Evolutionary conservation across 805 yeast genomes (phyloP), one percentile per base, ranked within the genome.

Genomic region (Teunomyces kruisii): DNA sequence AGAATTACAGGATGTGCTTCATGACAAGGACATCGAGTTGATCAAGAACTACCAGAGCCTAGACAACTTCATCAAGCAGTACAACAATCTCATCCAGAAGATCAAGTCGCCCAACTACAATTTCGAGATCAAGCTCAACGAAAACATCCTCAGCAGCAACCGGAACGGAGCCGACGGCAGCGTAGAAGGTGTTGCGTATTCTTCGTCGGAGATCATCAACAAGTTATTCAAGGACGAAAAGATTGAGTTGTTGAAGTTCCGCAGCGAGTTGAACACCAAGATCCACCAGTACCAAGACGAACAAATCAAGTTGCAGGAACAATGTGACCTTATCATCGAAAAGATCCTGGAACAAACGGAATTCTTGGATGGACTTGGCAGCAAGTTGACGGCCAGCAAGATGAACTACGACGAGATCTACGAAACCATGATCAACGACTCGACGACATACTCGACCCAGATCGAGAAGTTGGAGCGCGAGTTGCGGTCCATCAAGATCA

Each of bases 391-490:
- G 0, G 74, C 78, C 15, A 64, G 70, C 22, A 81, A 80, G 54
- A 65, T 76, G 15, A 73, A 72, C 26, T 79, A 78, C 48, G 87
- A 83, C 39, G 80, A 78, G 42, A 64, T 79, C 9, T 76, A 75
- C 53, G 83, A 78, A 51, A 68, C 76, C 36, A 74, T 78, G 80
- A 66, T 73, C 36, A 68, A 78, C 52, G 81, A 81, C 50, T 65
- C 76, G 22, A 69, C 76, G 30, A 65, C 78, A 32, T 77, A 80
- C 46, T 76, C 79, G 43, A 76, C 83, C n/a, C 86, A 85, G 57
- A 75, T 82, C 42, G 91, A 84, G 59, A 76, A 77, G 56, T 61
- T 81, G 43, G 86, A 83, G 50, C 71, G 79, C 30, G 86, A 82
- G 46, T 61, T 84, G 40, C 76, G 76, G 40, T 54, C 69, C 9